Evolutionary conservation across 106 monocot genomes (phyloP).

Genomic region (Dendrobium catenatum): DNA sequence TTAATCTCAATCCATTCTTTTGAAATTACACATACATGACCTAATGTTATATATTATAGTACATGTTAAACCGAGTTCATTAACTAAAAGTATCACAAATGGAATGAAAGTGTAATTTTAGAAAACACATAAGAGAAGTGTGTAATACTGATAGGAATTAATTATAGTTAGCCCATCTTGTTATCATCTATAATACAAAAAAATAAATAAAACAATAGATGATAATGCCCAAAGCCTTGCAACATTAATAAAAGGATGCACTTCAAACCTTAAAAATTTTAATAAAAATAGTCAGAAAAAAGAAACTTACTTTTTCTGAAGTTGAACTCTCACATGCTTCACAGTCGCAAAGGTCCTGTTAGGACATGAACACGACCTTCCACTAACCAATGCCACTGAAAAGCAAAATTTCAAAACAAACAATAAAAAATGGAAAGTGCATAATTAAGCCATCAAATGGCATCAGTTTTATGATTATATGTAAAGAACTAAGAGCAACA

Average conservation of each 20-base stretch:
- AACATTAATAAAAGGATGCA: not conserved
- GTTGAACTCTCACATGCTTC: constrained; percentile 29
- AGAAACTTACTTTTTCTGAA: constrained; percentile 47
- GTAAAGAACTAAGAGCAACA: not conserved
- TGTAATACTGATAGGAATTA: not conserved
- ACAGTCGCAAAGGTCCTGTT: constrained; percentile 38
- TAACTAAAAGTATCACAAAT: not conserved
- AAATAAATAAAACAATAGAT: not conserved
- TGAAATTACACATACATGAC: not conserved
- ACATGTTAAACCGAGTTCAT: not conserved
- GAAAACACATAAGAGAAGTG: not conserved
- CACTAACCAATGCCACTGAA: constrained; percentile 19
- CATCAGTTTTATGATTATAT: not conserved
- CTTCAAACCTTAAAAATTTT: not conserved
- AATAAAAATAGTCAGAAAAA: not conserved
- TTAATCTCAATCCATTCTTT: not conserved
- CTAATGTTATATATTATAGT: not conserved
- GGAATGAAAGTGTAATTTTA: not conserved
- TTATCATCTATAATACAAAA: not conserved
- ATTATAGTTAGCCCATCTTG: too few species aligned
- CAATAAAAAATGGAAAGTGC: not conserved
- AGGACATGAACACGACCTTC: constrained; percentile 3
- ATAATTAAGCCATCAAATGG: not conserved
- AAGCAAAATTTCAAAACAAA: not conserved
- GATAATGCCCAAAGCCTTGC: too few species aligned